These are phyloP conservation scores for Remersonia thermophila DNA, from an alignment of 2,329 filamentous ascomycete genomes.

Conservation along the genomic window DNA sequence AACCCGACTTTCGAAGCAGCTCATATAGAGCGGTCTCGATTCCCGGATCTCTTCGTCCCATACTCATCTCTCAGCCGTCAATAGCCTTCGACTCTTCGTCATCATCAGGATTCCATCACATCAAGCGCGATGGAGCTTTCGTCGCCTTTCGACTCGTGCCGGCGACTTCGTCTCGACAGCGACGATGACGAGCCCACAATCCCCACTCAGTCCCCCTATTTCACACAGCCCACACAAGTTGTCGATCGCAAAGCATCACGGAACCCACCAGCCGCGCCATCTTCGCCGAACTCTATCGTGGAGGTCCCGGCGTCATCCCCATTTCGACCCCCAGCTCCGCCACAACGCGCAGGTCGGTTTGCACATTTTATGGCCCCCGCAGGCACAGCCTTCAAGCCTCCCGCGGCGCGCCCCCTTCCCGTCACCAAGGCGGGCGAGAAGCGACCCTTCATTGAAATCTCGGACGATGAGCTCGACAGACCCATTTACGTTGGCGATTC, in stretches of 20 bases:
- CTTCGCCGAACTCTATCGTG: constrained; percentile 39
- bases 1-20: too few relatives aligned
- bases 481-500: constrained; percentile 34
- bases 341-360: constrained; percentile 17
- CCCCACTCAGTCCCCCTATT: constrained; percentile 31
- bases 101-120: background rate
- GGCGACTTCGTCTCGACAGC: constrained; percentile 10
- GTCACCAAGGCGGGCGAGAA: constrained; percentile 19
- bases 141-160: constrained; percentile 9
- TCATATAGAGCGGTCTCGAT: too few relatives aligned
- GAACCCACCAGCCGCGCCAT: constrained; percentile 21
- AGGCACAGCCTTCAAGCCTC: constrained; percentile 55
- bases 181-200: constrained; percentile 23
- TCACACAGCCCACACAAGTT: constrained; percentile 35
- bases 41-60: too few relatives aligned
- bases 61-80: too few relatives aligned
- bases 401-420: constrained; percentile 16
- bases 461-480: constrained; percentile 21
- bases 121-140: constrained; percentile 13
- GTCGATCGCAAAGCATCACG: constrained; percentile 26
- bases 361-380: constrained; percentile 55
- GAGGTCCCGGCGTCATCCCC: constrained; percentile 90
- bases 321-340: constrained; percentile 30
- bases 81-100: too few relatives aligned
- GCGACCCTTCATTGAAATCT: constrained; percentile 23